Evolutionary conservation across 2,329 filamentous ascomycete genomes (phyloP).

Genomic region (Neophaeococcomyces aloes): DNA sequence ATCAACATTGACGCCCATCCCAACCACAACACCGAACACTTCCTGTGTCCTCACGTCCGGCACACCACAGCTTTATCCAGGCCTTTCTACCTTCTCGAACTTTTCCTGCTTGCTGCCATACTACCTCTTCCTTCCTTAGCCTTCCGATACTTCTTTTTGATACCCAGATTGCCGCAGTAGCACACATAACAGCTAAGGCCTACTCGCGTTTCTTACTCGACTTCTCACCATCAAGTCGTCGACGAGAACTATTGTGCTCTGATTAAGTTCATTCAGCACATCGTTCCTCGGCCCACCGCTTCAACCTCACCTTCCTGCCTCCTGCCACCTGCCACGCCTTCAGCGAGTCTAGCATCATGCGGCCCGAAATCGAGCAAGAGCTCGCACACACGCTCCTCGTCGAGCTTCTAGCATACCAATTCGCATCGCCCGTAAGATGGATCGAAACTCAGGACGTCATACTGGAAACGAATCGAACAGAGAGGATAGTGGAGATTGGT

Average conservation of each 20-base stretch:
- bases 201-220: no score
- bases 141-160: not conserved
- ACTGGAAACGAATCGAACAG: slow-evolving; percentile 86
- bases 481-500: slow-evolving; percentile 95
- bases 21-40: slow-evolving; percentile 4
- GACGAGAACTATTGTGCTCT: slow-evolving; percentile 16
- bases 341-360: no score
- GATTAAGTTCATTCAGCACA: slow-evolving; percentile 23
- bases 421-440: slow-evolving; percentile 97
- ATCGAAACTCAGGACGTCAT: slow-evolving; percentile 99
- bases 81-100: not conserved
- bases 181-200: no score
- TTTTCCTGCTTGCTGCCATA: slow-evolving; percentile 2
- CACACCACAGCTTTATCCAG: not conserved
- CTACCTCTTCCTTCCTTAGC: not conserved
- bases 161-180: no score
- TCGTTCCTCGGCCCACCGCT: slow-evolving; percentile 17
- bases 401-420: slow-evolving; percentile 97
- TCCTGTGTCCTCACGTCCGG: not conserved
- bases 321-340: no score
- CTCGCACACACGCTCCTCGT: slow-evolving; percentile 96
- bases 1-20: slow-evolving; percentile 5
- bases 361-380: slow-evolving; percentile 98
- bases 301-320: slow-evolving; percentile 17
- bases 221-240: no score